Base-by-base conservation (phyloP, 225 moss, liverwort and hornwort species). In the Climacium dendroides region DNA sequence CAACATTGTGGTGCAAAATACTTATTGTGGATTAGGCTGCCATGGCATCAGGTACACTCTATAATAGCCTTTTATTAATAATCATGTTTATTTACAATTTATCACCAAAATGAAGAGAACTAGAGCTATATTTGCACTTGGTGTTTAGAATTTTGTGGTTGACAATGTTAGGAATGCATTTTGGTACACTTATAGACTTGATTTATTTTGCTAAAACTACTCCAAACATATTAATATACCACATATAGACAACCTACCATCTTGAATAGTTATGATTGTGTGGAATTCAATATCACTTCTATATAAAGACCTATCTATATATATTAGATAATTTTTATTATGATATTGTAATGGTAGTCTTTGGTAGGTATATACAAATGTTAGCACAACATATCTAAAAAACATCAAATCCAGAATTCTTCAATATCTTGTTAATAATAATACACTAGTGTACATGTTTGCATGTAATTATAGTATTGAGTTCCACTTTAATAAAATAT, bases 21-120 rank as follows among this genome's bases (percentile, higher is more conserved):
- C 86, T 25, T 93, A 93, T 5, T 93, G 93, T 76, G 93, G 92
- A 1, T 16, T 54, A 37, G 93, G 93, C 0, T 92, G 93, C 74
- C 93, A 93, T 79, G 93, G 93, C 78, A 92, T 93, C 55, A 93
- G 89, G 92, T 93, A 82, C 45, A 39, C 4, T 24, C 3, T 8
- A 35, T 35, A 10, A 3, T 53, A n/a, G 30, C 8, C 6, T 53
- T 61, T 7, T 22, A 11, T 9, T 47, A 17, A 4, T 63, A 35
- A 58, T 32, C 13, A 22, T 41, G 12, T 61, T 5, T 6, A 23
- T 30, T 43, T 45, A 14, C 10, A 30, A 35, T 29, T 43, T 26
- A 30, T 41, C 5, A 32, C 30, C 20, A 13, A 32, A 54, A 13
- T 16, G 7, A 57, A 77, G 35, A 32, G 18, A 30, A 73, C 2